These are phyloP conservation scores for Mentha longifolia DNA, from an alignment of 257 asterid species.

Conservation along the genomic window DNA sequence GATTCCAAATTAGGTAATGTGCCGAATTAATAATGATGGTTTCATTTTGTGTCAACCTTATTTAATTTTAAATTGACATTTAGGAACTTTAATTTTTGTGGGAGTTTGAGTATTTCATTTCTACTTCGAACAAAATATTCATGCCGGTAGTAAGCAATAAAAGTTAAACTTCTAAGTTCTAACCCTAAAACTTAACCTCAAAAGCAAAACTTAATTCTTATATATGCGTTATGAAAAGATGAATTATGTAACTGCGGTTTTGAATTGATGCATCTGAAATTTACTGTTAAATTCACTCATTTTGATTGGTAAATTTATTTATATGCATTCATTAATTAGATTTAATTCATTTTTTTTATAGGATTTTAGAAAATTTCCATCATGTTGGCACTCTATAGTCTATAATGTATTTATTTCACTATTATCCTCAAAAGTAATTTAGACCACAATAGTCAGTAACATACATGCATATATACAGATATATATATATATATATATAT, in stretches of 20 bases:
- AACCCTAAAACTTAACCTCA: too few relatives aligned
- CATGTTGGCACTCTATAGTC: too few relatives aligned
- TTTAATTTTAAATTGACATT: background rate
- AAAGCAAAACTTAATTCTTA: too few relatives aligned
- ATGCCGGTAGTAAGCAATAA: too few relatives aligned
- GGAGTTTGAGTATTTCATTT: too few relatives aligned
- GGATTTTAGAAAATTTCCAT: too few relatives aligned
- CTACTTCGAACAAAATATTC: too few relatives aligned
- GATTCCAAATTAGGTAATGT: constrained; percentile 21
- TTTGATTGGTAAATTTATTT: background rate
- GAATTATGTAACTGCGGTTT: background rate
- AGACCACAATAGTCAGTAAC: background rate
- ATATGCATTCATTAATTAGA: background rate
- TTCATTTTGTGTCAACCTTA: background rate
- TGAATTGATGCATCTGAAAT: background rate
- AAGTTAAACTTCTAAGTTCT: too few relatives aligned
- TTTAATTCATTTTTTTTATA: too few relatives aligned
- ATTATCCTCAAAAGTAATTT: background rate
- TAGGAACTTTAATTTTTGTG: background rate
- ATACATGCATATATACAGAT: background rate
- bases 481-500: too few relatives aligned
- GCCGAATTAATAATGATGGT: too few relatives aligned
- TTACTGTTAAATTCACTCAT: background rate
- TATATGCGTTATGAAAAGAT: too few relatives aligned
- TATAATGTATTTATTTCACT: background rate